Conservation (phyloP, 352 stramenopile genomes). For the Pythium apleroticum region DNA sequence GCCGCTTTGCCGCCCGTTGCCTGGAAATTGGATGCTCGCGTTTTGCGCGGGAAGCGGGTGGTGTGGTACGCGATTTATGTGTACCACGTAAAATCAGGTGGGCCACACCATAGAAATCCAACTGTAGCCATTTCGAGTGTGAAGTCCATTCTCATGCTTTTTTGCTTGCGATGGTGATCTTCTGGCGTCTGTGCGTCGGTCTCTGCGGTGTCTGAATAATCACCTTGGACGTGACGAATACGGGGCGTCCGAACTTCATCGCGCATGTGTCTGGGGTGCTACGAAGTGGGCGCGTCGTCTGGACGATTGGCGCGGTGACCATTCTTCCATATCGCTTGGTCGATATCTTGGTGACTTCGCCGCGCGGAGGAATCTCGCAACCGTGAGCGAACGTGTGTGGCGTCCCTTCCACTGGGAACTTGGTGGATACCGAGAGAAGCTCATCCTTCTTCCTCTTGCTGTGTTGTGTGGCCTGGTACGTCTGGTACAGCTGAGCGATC, state of each 20-base stretch:
- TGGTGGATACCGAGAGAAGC: neutral
- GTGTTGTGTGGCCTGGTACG: neutral
- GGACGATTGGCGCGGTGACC: conserved; percentile 6
- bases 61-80: conserved; percentile 9
- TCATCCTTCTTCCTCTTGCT: neutral
- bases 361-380: neutral
- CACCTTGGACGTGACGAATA: neutral
- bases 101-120: conserved; percentile 9
- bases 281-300: neutral
- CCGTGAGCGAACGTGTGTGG: neutral
- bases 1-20: conserved; percentile 13
- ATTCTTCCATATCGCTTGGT: neutral
- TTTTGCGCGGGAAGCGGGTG: conserved; percentile 24
- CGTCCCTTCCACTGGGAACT: neutral
- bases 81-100: conserved; percentile 15
- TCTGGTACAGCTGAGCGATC: neutral
- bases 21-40: conserved; percentile 1
- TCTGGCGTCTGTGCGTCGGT: neutral
- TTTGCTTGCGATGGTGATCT: neutral
- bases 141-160: neutral
- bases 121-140: conserved; percentile 10
- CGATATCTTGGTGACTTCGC: neutral
- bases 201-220: conserved; percentile 2
- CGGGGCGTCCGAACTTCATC: neutral
- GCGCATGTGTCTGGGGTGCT: neutral